A percentile compares a stretch with the other conserved stretches of the same genome.
phyloP scores from a whole-genome alignment of 1,139 yeast species.

The Sugiyamaella grinbergsii region DNA sequence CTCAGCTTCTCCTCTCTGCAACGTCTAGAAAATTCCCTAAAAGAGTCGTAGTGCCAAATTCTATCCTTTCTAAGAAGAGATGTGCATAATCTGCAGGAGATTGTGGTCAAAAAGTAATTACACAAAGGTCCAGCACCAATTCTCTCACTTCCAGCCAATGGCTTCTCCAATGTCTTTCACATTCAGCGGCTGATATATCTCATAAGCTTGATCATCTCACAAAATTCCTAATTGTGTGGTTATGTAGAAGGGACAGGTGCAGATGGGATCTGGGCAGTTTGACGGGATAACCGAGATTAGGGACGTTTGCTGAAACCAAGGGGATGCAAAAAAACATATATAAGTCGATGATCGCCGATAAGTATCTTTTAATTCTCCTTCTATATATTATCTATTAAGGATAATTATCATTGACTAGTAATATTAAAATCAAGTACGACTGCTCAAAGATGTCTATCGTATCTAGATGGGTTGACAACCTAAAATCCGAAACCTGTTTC shows the following conservation, averaged over 20 bases:
- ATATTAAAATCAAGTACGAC: not conserved
- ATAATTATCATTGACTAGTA: not conserved
- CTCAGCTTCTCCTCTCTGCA: not conserved
- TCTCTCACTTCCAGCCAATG: constrained; percentile 1
- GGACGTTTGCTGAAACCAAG: not conserved
- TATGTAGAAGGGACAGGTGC: not conserved
- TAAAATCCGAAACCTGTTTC: constrained; percentile 21
- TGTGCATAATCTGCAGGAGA: not conserved
- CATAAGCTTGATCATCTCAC: constrained; percentile 4
- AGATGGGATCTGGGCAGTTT: not conserved
- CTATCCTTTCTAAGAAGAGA: not conserved
- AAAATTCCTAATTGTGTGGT: not conserved
- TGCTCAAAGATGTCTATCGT: constrained; percentile 19
- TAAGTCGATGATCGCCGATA: not conserved
- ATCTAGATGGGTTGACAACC: constrained; percentile 19
- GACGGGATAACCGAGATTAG: not conserved
- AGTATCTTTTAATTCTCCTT: not conserved
- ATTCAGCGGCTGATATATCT: not conserved
- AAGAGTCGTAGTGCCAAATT: not conserved
- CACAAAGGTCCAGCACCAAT: no score
- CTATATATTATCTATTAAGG: not conserved
- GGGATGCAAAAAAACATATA: constrained; percentile 12
- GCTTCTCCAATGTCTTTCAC: constrained; percentile 10
- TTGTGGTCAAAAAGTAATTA: no score
- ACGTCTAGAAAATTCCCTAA: constrained; percentile 12